These are phyloP conservation scores for Cucurbitaria berberidis DNA, from an alignment of 2,329 filamentous ascomycete species.

Conservation along the genomic window DNA sequence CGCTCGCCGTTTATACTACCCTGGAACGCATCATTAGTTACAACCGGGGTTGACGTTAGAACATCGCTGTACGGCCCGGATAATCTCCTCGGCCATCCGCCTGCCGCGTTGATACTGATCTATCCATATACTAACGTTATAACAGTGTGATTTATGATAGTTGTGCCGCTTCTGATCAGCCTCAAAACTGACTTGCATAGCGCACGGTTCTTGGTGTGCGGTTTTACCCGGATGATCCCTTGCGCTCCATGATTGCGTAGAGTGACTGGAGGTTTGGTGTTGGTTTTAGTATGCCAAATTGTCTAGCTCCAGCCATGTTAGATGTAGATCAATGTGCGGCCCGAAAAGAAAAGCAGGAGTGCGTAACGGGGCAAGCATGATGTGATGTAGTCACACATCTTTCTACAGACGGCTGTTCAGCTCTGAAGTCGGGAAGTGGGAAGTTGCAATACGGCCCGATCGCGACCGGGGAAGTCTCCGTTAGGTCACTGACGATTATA, in stretches of 20 bases:
- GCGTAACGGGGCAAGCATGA: background rate
- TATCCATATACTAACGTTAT: background rate
- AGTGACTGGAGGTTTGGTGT: too few species aligned
- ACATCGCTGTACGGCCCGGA: slow-evolving; percentile 5
- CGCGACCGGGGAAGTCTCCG: too few species aligned
- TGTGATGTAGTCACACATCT: background rate
- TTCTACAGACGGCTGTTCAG: background rate
- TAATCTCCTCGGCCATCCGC: slow-evolving; percentile 6
- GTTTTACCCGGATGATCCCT: slow-evolving; percentile 10
- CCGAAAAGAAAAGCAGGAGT: background rate
- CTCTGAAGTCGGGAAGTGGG: too few species aligned
- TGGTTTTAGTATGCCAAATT: background rate
- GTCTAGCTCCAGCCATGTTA: too few species aligned
- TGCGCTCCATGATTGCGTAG: background rate
- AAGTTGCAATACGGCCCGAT: too few species aligned
- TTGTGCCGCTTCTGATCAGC: slow-evolving; percentile 5
- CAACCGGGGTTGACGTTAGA: background rate
- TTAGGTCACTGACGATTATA: too few species aligned
- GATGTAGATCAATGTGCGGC: background rate
- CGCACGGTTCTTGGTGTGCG: background rate
- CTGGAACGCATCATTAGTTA: too few species aligned
- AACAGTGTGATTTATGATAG: background rate
- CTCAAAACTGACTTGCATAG: background rate
- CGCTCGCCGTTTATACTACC: background rate
- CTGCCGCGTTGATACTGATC: background rate